A percentile compares a stretch with the other conserved stretches of the same genome.
Conservation (phyloP, 192 early-diverging fungal species). For the Phlyctochytrium arcticum region DNA sequence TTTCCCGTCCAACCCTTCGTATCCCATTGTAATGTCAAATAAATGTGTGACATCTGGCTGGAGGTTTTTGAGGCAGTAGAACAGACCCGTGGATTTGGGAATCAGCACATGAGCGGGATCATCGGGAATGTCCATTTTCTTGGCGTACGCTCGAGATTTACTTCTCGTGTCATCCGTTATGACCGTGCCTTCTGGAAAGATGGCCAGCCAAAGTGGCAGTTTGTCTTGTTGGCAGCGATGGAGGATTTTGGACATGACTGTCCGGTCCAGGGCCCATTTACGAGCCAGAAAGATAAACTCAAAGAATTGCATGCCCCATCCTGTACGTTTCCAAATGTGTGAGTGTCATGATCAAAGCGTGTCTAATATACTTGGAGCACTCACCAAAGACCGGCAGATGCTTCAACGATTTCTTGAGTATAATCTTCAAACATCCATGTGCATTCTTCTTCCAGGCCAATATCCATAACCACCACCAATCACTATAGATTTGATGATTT, state of each 20-base stretch:
- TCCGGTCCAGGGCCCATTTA: conserved; percentile 73
- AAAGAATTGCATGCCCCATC: conserved; percentile 77
- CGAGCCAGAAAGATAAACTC: conserved; percentile 94
- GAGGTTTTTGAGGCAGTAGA: conserved; percentile 65
- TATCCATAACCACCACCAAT: conserved; percentile 56
- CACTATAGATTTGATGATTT: conserved; percentile 43
- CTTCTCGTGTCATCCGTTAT: conserved; percentile 70
- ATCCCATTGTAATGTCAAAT: conserved; percentile 88
- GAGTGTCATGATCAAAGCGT: background rate
- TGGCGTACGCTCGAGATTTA: conserved; percentile 66
- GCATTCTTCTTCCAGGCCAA: conserved; percentile 53
- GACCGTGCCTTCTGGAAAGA: conserved; percentile 97
- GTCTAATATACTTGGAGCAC: background rate
- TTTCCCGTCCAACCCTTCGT: conserved; percentile 66
- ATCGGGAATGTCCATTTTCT: conserved; percentile 41
- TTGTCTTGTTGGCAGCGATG: conserved; percentile 26
- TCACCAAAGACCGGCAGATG: conserved; percentile 83
- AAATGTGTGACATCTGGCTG: conserved; percentile 65
- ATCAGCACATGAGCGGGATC: conserved; percentile 66
- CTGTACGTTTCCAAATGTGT: background rate
- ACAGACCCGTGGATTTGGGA: conserved; percentile 81
- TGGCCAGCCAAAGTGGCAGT: conserved; percentile 81
- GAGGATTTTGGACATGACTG: conserved; percentile 49
- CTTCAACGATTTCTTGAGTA: conserved; percentile 78
- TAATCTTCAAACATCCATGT: conserved; percentile 86